A percentile compares a stretch with the other conserved stretches of the same genome.
Evolutionary conservation across 2,329 filamentous ascomycete genomes (phyloP).

Genomic region (Penicillium rolfsii): DNA sequence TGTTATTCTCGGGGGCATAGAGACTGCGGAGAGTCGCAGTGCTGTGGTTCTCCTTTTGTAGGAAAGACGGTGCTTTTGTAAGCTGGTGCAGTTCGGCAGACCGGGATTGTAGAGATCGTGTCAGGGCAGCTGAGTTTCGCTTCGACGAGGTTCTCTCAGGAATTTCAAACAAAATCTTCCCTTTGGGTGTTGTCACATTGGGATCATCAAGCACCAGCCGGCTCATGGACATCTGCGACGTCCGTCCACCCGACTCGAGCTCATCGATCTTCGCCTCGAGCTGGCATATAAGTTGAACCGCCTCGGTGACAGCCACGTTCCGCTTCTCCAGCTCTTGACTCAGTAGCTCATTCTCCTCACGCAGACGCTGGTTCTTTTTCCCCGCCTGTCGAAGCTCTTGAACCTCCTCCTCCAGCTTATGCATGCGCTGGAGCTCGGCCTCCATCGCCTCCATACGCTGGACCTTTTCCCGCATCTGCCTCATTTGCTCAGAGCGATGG

Average conservation of each 20-base stretch:
- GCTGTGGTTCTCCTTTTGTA: slow-evolving; percentile 41
- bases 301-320: slow-evolving; percentile 48
- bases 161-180: slow-evolving; percentile 36
- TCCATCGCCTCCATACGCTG: slow-evolving; percentile 43
- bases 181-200: slow-evolving; percentile 35
- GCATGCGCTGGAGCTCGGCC: slow-evolving; percentile 40
- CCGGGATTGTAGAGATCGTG: slow-evolving; percentile 18
- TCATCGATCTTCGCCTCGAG: slow-evolving; percentile 46
- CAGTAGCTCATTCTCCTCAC: slow-evolving; percentile 44
- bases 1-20: slow-evolving; percentile 38
- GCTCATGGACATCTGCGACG: slow-evolving; percentile 32
- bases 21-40: slow-evolving; percentile 47
- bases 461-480: slow-evolving; percentile 43
- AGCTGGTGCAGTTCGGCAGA: slow-evolving; percentile 34
- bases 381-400: slow-evolving; percentile 42
- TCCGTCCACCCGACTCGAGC: slow-evolving; percentile 29
- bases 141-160: slow-evolving; percentile 46
- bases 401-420: slow-evolving; percentile 43
- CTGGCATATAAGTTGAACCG: slow-evolving; percentile 49
- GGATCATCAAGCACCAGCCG: slow-evolving; percentile 33
- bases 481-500: slow-evolving; percentile 45
- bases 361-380: slow-evolving; percentile 41
- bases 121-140: slow-evolving; percentile 27
- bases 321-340: slow-evolving; percentile 44
- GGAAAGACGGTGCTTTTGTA: slow-evolving; percentile 45